phyloP scores from a whole-genome alignment of 257 asterid species.

The Forsythia viridissima region DNA sequence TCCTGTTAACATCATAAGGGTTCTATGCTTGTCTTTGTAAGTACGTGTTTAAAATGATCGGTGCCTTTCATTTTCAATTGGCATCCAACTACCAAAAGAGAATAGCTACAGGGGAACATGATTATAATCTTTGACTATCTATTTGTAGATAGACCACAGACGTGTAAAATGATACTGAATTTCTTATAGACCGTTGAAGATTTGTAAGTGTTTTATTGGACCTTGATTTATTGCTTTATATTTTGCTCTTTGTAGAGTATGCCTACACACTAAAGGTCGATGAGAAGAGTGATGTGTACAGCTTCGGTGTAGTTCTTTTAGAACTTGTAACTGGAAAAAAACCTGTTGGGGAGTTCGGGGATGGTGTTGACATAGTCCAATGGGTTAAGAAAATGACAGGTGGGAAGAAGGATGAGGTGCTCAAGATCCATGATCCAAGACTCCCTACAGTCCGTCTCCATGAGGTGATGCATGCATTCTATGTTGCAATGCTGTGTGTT shows the following conservation, averaged over 20 bases:
- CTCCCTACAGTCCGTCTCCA: slow-evolving; percentile 76
- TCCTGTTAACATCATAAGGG: slow-evolving; percentile 28
- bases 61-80: slow-evolving; percentile 28
- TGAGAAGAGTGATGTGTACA: slow-evolving; percentile 97
- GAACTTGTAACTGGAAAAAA: slow-evolving; percentile 82
- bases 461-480: slow-evolving; percentile 88
- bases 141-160: background rate
- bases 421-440: slow-evolving; percentile 76
- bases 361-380: slow-evolving; percentile 95
- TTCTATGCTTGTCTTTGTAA: slow-evolving; percentile 11
- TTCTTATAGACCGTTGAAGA: too few relatives aligned
- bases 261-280: slow-evolving; percentile 97
- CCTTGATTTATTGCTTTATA: background rate
- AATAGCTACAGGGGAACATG: slow-evolving; percentile 30
- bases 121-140: background rate
- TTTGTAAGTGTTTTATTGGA: too few relatives aligned
- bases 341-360: slow-evolving; percentile 97
- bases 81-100: slow-evolving; percentile 30
- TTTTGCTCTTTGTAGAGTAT: slow-evolving; percentile 50
- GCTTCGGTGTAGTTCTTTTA: slow-evolving; percentile 87
- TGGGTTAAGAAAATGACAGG: slow-evolving; percentile 90
- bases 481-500: slow-evolving; percentile 94
- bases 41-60: background rate
- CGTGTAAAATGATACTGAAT: background rate
- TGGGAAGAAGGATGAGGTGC: slow-evolving; percentile 79